These are phyloP conservation scores for Pseudopithomyces maydicus DNA, from an alignment of 2,329 filamentous ascomycete genomes.

Conservation along the genomic window DNA sequence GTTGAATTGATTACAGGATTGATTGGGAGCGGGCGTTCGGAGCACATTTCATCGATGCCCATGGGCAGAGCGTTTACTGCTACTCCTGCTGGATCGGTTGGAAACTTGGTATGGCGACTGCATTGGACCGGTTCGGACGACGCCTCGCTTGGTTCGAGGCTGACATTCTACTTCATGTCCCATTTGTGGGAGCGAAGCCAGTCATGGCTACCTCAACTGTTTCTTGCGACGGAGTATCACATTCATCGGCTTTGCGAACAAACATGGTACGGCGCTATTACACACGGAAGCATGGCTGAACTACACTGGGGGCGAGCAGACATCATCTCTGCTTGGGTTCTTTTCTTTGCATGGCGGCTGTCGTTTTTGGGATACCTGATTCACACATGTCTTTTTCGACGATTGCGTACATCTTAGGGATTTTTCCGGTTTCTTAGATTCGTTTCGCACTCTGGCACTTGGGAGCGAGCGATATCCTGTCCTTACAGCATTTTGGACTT, in stretches of 20 bases:
- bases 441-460: constrained; percentile 27
- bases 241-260: constrained; percentile 32
- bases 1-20: constrained; percentile 40
- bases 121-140: constrained; percentile 15
- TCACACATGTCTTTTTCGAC: constrained; percentile 14
- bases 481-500: constrained; percentile 31
- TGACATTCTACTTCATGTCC: constrained; percentile 9
- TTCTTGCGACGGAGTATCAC: constrained; percentile 26
- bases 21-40: constrained; percentile 36
- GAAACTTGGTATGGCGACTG: constrained; percentile 24
- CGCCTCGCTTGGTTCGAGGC: constrained; percentile 14
- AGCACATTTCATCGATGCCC: constrained; percentile 11
- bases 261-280: constrained; percentile 37
- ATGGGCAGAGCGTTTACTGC: constrained; percentile 10
- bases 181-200: constrained; percentile 16
- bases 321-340: constrained; percentile 14
- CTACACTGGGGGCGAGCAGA: constrained; percentile 27
- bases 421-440: constrained; percentile 26
- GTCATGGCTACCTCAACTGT: constrained; percentile 17
- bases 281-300: constrained; percentile 30
- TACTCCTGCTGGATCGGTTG: constrained; percentile 20
- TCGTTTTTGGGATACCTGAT: constrained; percentile 23
- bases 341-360: constrained; percentile 30
- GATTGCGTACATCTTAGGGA: constrained; percentile 13
- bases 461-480: constrained; percentile 36